A percentile compares a stretch with the other conserved stretches of the same genome.
phyloP scores from a whole-genome alignment of 176 grass and related monocot genomes.

The Oryza punctata region DNA sequence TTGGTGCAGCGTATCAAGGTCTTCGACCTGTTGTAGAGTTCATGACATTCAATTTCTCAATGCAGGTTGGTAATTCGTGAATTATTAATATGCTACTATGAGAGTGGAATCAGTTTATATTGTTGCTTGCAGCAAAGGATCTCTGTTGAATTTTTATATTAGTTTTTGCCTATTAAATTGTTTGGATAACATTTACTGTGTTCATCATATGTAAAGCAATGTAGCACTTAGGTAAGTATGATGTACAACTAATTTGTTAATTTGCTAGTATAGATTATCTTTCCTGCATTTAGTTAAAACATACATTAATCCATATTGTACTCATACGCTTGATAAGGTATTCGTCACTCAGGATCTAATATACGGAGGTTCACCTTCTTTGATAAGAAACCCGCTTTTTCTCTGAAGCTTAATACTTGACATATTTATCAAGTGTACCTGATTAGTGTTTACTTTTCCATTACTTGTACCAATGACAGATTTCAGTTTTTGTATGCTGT shows the following conservation, averaged over 20 bases:
- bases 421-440: background rate
- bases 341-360: background rate
- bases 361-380: background rate
- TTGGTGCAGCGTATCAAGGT: conserved; percentile 95
- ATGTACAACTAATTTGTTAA: background rate
- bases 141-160: background rate
- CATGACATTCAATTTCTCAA: conserved; percentile 99
- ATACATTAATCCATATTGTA: background rate
- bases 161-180: background rate
- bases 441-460: background rate
- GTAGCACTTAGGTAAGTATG: background rate
- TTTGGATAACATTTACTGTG: background rate
- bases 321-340: background rate
- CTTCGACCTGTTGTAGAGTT: conserved; percentile 86
- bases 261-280: conserved; percentile 7
- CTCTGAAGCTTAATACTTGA: background rate
- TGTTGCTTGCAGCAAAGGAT: conserved; percentile 13
- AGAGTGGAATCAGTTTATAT: background rate
- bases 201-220: background rate
- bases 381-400: background rate
- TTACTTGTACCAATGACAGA: background rate
- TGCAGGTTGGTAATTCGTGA: conserved; percentile 63
- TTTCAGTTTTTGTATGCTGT: background rate
- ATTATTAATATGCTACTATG: background rate
- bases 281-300: background rate